Conservation (phyloP, 139 green algal species). For the Coccomyxa sp. region DNA sequence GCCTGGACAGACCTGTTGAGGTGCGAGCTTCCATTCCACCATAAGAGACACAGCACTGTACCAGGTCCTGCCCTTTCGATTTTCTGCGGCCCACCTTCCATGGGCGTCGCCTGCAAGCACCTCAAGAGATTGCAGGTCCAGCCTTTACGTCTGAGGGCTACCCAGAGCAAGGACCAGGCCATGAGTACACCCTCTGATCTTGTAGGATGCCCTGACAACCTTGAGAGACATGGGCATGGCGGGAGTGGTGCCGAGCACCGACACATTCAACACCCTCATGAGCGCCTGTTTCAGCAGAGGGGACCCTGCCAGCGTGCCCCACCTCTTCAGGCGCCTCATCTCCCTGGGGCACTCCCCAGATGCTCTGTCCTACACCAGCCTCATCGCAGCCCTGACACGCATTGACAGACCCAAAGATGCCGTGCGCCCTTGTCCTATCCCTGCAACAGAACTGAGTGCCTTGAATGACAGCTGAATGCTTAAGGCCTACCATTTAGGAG, state of each 20-base stretch:
- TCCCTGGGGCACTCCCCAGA: slow-evolving; percentile 22
- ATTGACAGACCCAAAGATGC: slow-evolving; percentile 9
- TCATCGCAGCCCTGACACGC: slow-evolving; percentile 27
- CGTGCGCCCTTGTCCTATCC: not conserved
- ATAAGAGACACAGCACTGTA: too few species aligned
- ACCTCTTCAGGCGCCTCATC: slow-evolving; percentile 26
- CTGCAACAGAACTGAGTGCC: too few species aligned
- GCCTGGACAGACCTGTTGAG: not conserved
- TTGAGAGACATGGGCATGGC: slow-evolving; percentile 27
- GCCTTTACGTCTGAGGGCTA: too few species aligned
- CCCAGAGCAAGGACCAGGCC: too few species aligned
- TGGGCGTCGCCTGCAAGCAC: too few species aligned
- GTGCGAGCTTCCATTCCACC: too few species aligned
- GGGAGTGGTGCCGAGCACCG: slow-evolving; percentile 26
- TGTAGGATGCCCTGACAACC: slow-evolving; percentile 17
- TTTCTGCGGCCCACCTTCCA: too few species aligned
- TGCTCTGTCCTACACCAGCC: slow-evolving; percentile 36
- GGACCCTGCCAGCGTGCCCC: slow-evolving; percentile 1
- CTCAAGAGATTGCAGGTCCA: too few species aligned
- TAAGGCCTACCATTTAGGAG: too few species aligned
- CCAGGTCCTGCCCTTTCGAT: too few species aligned
- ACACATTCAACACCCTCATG: slow-evolving; percentile 48
- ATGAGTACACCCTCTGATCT: too few species aligned
- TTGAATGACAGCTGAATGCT: too few species aligned
- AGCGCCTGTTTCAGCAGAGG: slow-evolving; percentile 5